These are phyloP conservation scores for Hyphopichia homilentoma DNA, from an alignment of 805 yeast species.

Conservation along the genomic window DNA sequence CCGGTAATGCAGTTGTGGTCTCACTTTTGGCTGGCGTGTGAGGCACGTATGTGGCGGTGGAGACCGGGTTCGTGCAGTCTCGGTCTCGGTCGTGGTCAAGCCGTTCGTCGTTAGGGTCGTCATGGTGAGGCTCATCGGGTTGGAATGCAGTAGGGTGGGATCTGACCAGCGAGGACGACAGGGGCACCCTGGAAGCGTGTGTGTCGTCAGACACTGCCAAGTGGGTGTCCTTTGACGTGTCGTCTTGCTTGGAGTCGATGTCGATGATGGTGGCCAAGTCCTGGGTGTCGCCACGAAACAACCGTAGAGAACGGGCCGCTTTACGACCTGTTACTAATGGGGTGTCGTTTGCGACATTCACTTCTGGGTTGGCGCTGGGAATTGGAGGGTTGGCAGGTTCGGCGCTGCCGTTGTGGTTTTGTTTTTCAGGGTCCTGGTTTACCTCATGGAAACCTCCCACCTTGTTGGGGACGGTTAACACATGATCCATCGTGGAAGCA, in stretches of 20 bases:
- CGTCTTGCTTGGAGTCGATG: no score
- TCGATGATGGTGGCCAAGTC: constrained; percentile 7
- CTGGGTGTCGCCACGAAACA: constrained; percentile 38
- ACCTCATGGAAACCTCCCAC: no score
- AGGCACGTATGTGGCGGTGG: constrained; percentile 70
- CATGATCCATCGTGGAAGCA: no score
- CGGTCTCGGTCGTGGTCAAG: no score
- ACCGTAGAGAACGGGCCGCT: constrained; percentile 54
- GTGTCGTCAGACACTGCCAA: constrained; percentile 3
- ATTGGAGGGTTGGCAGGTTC: no score
- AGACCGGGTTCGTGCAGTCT: no score
- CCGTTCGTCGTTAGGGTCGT: constrained; percentile 17
- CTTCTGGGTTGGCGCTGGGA: constrained; percentile 3
- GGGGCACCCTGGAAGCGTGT: not conserved
- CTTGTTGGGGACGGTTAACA: no score
- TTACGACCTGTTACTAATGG: constrained; percentile 45
- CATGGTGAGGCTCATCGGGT: constrained; percentile 20
- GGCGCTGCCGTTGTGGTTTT: no score
- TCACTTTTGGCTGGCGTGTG: constrained; percentile 40
- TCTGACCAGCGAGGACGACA: not conserved
- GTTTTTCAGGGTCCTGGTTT: no score
- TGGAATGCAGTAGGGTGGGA: not conserved
- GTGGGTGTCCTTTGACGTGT: no score
- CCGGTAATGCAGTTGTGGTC: not conserved
- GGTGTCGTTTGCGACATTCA: constrained; percentile 2